Base-by-base conservation (phyloP, 1,284 basidiomycete genomes). In the Athelia psychrophila region DNA sequence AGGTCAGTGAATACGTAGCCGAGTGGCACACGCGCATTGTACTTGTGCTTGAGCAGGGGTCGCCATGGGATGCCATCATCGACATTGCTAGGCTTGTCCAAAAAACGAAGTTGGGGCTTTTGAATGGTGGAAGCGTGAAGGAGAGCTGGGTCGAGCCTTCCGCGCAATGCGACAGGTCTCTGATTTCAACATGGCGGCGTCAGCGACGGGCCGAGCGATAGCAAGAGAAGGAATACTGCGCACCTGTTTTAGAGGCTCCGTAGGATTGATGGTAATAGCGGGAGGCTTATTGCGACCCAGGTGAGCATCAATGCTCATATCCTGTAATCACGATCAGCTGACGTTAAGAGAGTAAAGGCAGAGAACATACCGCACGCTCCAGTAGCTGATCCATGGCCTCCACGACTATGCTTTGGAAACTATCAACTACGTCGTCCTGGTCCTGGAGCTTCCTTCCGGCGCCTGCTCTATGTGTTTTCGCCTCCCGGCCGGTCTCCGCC, bases 331-430 rank as follows among this genome's bases (percentile, higher is more conserved):
- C 25, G 49, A 13, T 13, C 47, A 46, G 53, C 46, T 25, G 27
- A 35, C 6, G n/a, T 18, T 9, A 22, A 22, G 9, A 42, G 16
- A 6, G 20, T 42, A 6, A 5, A 49, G n/a, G 38, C 49, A 30
- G 5, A 30, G 48, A 44, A 73, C 84, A 67, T 60, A 90, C 92
- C 3, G 93, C 89, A 51, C 83, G 79, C 68, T 98, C 96, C 51
- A 97, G 71, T 51, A 98, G 67, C 35, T 82, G 78, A 67, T 98
- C 96, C 71, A 97, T 82, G 0, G 84, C 74, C 64, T 95, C 92
- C 16, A 93, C 87, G 0, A 96, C 79, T 27, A 82, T 65, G n/a
- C 80, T 75, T 56, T 86, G 80, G 66, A 94, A 97, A 57, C 81
- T 82, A 64, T 96, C 93, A 20, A 86, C 70, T 1, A 95, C 77